A percentile compares a stretch with the other conserved stretches of the same genome.
Conservation (phyloP, 495 filamentous ascomycete species). For the Trichoderma virens region DNA sequence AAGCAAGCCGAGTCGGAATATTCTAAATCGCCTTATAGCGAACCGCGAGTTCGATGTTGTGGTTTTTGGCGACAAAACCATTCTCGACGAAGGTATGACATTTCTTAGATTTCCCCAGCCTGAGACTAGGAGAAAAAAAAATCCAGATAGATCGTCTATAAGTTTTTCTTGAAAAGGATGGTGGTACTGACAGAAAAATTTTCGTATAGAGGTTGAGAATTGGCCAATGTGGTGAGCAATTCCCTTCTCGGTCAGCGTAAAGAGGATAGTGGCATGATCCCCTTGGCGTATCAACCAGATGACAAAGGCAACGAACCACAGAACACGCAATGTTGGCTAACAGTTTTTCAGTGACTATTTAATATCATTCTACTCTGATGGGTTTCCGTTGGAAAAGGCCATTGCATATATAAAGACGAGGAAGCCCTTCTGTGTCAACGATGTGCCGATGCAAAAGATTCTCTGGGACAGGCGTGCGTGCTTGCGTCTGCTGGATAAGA, state of each 20-base stretch:
- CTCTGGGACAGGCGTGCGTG: conserved; percentile 94
- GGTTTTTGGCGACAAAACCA: conserved; percentile 97
- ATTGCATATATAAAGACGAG: conserved; percentile 87
- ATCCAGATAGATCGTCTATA: background rate
- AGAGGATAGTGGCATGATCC: background rate
- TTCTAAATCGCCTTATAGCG: conserved; percentile 80
- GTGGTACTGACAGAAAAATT: conserved; percentile 7
- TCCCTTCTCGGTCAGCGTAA: background rate
- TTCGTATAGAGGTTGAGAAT: conserved; percentile 51
- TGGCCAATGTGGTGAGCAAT: conserved; percentile 55
- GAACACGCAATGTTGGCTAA: conserved; percentile 12
- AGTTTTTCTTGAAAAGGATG: background rate
- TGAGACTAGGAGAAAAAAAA: background rate
- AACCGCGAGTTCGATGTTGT: conserved; percentile 92
- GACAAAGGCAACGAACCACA: background rate
- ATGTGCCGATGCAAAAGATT: conserved; percentile 95
- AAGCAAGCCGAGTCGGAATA: conserved; percentile 92
- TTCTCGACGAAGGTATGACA: conserved; percentile 75
- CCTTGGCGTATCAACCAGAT: background rate
- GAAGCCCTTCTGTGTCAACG: conserved; percentile 95
- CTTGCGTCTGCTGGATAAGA: conserved; percentile 75
- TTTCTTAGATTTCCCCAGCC: background rate
- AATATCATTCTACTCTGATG: conserved; percentile 96
- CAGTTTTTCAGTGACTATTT: conserved; percentile 64
- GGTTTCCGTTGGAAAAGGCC: conserved; percentile 94